A percentile compares a stretch with the other conserved stretches of the same genome.
Evolutionary conservation across 1,284 basidiomycete species (phyloP).

Genomic region (Sanghuangporus weigelae): DNA sequence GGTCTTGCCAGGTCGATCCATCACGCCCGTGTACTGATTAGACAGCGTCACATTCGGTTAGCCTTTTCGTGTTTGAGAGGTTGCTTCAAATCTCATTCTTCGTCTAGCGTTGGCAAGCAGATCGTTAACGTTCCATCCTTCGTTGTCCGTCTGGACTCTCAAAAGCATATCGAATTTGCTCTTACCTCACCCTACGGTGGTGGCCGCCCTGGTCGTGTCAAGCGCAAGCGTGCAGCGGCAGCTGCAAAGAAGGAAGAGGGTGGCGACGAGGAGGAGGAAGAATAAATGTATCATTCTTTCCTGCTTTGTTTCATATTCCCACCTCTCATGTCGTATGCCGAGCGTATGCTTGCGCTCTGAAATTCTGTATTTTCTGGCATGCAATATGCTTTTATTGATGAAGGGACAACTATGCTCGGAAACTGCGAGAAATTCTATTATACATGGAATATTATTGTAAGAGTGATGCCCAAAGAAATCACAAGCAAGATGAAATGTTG

Average conservation of each 20-base stretch:
- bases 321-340: slow-evolving; percentile 9
- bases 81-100: slow-evolving; percentile 2
- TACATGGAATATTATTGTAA: too few species aligned
- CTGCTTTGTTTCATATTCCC: not conserved
- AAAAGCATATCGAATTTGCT: slow-evolving; percentile 99
- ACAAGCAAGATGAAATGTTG: too few species aligned
- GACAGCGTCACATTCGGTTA: slow-evolving; percentile 93
- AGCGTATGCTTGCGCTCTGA: not conserved
- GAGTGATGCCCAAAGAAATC: too few species aligned
- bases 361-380: not conserved
- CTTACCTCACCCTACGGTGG: slow-evolving; percentile 98
- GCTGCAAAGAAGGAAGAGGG: slow-evolving; percentile 91
- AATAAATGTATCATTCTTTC: slow-evolving; percentile 38
- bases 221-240: slow-evolving; percentile 96
- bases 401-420: not conserved
- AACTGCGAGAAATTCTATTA: not conserved
- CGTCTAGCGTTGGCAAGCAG: slow-evolving; percentile 90
- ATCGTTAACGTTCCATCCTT: slow-evolving; percentile 99
- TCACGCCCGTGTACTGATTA: slow-evolving; percentile 97
- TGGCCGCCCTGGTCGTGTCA: slow-evolving; percentile 94
- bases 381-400: not conserved
- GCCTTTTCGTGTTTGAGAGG: slow-evolving; percentile 24
- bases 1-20: slow-evolving; percentile 98
- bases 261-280: slow-evolving; percentile 89
- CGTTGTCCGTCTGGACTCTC: slow-evolving; percentile 94